A percentile compares a stretch with the other conserved stretches of the same genome.
Evolutionary conservation across 2,329 filamentous ascomycete species (phyloP).

Genomic region (Scleromitrula shiraiana): DNA sequence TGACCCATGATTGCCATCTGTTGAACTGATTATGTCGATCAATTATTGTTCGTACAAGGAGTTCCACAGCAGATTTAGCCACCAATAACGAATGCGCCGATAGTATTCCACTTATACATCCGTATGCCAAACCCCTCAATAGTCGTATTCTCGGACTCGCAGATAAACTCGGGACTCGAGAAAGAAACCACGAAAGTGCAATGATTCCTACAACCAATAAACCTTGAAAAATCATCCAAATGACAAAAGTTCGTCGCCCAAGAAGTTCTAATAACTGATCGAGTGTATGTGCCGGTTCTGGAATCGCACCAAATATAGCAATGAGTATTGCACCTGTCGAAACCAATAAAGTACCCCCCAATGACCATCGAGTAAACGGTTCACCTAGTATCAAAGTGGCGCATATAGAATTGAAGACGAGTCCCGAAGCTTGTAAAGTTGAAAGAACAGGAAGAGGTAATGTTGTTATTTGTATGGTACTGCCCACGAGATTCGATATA

Average conservation of each 20-base stretch:
- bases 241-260: slow-evolving; percentile 64
- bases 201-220: slow-evolving; percentile 65
- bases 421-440: slow-evolving; percentile 86
- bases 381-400: slow-evolving; percentile 87
- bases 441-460: slow-evolving; percentile 89
- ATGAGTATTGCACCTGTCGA: slow-evolving; percentile 85
- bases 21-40: slow-evolving; percentile 90
- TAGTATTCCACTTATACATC: slow-evolving; percentile 81
- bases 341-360: slow-evolving; percentile 81
- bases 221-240: slow-evolving; percentile 81
- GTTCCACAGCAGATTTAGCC: slow-evolving; percentile 92
- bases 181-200: slow-evolving; percentile 49
- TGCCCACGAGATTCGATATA: slow-evolving; percentile 86
- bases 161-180: slow-evolving; percentile 43
- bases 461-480: slow-evolving; percentile 95
- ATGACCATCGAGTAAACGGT: slow-evolving; percentile 89
- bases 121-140: slow-evolving; percentile 76
- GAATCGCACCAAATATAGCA: slow-evolving; percentile 86
- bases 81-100: slow-evolving; percentile 90
- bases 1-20: slow-evolving; percentile 90
- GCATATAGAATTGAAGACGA: slow-evolving; percentile 98
- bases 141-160: slow-evolving; percentile 63
- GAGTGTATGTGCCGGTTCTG: slow-evolving; percentile 83
- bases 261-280: slow-evolving; percentile 73
- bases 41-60: slow-evolving; percentile 78